Evolutionary conservation across 352 stramenopile species (phyloP), one percentile per base, ranked within the genome.

Genomic region (Phytophthora citrophthora): DNA sequence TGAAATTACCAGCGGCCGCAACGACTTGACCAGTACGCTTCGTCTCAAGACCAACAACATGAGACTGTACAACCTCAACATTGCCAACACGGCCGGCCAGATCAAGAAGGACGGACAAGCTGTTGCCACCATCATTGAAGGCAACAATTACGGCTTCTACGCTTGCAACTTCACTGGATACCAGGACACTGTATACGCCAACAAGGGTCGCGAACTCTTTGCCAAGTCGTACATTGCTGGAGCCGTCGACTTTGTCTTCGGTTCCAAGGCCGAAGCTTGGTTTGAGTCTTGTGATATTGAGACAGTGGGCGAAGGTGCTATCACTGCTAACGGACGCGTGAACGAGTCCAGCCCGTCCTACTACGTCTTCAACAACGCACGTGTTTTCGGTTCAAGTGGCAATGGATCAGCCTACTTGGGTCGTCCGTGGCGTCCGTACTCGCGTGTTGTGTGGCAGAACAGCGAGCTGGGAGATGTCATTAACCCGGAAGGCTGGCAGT

Each of bases 181-280:
- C 27, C 57, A 65, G 38, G 57, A 65, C 48, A 65, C 57, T 5
- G 32, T 65, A 23, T 65, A 44, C 32, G 39, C 57, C 13, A 58
- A 58, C 10, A 65, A 51, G 4, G 57, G 57, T 18, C 38, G 23
- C 4, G 31, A 56, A 15, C 46, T 64, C 4, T 64, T 50, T 49
- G 45, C 46, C 11, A 45, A 41, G 8, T 58, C 47, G 15, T 58
- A 53, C 48, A 58, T 58, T 13, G 54, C 16, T 16, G 56, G 56
- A 16, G 39, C 56, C 20, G 56, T 64, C 16, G 56, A 64, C 23
- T 65, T 65, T 15, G 38, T 58, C 6, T 65, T 65, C 26, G 57
- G 57, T 31, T 23, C 23, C 9, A 48, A 54, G 3, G 48, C 47
- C 10, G 10, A 54, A 18, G 48, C 41, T 3, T 66, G 40, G 40